Evolutionary conservation across 768 basidiomycete species (phyloP).

Genomic region (Lepiota subincarnata): DNA sequence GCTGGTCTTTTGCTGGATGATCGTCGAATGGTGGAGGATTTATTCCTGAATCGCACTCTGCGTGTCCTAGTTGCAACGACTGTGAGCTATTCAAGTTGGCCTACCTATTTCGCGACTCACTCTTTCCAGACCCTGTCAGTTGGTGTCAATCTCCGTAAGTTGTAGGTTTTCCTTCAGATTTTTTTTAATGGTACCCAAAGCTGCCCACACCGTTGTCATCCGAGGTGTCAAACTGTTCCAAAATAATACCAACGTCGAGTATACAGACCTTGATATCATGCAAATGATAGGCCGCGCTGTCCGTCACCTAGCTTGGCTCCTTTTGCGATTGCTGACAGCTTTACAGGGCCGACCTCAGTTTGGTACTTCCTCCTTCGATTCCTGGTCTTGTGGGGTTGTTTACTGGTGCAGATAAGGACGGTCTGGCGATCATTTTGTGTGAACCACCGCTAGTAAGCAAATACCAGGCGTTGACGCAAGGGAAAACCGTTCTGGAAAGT

Average conservation of each 20-base stretch:
- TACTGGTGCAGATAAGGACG: slow-evolving; percentile 61
- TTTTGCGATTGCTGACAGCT: background rate
- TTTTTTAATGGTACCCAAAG: slow-evolving; percentile 32
- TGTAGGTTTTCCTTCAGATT: background rate
- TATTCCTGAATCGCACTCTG: slow-evolving; percentile 62
- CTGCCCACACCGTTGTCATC: slow-evolving; percentile 91
- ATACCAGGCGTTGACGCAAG: slow-evolving; percentile 65
- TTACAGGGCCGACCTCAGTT: slow-evolving; percentile 87
- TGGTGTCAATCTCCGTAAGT: slow-evolving; percentile 89
- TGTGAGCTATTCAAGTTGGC: slow-evolving; percentile 30
- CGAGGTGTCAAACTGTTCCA: slow-evolving; percentile 85
- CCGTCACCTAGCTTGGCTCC: slow-evolving; percentile 19
- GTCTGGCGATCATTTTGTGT: slow-evolving; percentile 80
- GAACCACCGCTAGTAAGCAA: slow-evolving; percentile 68
- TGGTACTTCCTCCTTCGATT: slow-evolving; percentile 37
- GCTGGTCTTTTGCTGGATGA: slow-evolving; percentile 79
- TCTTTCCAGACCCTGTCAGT: slow-evolving; percentile 80
- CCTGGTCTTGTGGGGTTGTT: background rate
- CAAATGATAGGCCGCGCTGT: slow-evolving; percentile 97
- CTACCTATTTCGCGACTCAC: background rate
- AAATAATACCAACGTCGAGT: slow-evolving; percentile 67
- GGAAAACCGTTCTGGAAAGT: slow-evolving; percentile 79
- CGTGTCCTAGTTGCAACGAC: slow-evolving; percentile 80
- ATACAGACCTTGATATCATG: slow-evolving; percentile 88
- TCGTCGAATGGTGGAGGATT: slow-evolving; percentile 65